phyloP scores from a whole-genome alignment of 768 basidiomycete species.

The Lactifluus volemus region DNA sequence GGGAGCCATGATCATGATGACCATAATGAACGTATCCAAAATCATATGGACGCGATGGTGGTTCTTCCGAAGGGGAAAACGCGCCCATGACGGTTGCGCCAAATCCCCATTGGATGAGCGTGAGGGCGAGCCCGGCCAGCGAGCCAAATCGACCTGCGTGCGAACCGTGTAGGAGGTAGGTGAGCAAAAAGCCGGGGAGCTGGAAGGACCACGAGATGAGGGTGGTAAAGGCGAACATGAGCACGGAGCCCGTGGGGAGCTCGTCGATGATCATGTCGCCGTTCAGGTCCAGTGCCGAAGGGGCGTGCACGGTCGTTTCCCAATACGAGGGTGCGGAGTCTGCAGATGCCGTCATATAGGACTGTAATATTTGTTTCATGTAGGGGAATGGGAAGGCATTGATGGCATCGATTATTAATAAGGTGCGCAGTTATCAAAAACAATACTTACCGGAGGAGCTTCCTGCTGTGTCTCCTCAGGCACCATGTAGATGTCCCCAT shows the following conservation, averaged over 20 bases:
- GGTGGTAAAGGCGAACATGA: conserved; percentile 67
- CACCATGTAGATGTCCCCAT: conserved; percentile 52
- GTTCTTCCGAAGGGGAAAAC: conserved; percentile 15
- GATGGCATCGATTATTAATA: neutral
- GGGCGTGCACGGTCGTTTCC: conserved; percentile 92
- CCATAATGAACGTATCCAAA: too few species aligned
- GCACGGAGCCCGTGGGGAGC: conserved; percentile 72
- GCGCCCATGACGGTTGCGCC: conserved; percentile 40
- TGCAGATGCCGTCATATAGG: conserved; percentile 79
- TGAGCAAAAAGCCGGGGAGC: conserved; percentile 88
- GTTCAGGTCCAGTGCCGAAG: conserved; percentile 39
- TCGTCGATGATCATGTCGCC: conserved; percentile 84
- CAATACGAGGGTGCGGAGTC: conserved; percentile 94
- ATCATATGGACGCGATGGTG: too few species aligned
- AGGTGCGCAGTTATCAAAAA: neutral
- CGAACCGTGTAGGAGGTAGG: conserved; percentile 84
- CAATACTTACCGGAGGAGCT: conserved; percentile 64
- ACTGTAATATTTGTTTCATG: conserved; percentile 32
- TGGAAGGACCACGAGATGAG: conserved; percentile 95
- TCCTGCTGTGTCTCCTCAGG: conserved; percentile 80
- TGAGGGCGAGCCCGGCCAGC: conserved; percentile 91
- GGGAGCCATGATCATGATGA: neutral
- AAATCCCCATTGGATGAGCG: conserved; percentile 88
- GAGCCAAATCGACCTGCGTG: conserved; percentile 93
- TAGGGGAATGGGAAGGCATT: neutral